Conservation (phyloP, 805 yeast genomes). For the Yarrowia yakushimensis region DNA sequence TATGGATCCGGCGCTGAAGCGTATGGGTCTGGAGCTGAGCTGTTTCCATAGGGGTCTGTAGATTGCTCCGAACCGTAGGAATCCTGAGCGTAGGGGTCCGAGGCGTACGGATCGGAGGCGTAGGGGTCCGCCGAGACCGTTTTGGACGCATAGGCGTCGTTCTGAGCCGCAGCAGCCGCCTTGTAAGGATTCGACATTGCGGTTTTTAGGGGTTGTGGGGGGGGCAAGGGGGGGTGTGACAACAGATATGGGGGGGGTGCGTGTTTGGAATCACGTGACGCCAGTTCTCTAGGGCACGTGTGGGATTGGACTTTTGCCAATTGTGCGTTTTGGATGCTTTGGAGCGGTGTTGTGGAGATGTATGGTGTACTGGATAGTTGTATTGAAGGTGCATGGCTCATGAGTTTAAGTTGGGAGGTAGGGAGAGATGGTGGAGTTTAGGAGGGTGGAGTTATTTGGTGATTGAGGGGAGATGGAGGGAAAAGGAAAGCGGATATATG, state of each 20-base stretch:
- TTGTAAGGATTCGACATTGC: constrained; percentile 23
- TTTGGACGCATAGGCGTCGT: constrained; percentile 12
- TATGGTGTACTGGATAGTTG: background rate
- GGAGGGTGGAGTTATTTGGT: no score
- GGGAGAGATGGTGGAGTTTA: background rate
- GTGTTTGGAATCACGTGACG: no score
- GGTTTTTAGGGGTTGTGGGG: background rate
- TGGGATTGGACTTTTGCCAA: background rate
- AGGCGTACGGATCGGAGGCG: background rate
- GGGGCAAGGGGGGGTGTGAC: background rate
- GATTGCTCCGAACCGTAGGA: background rate
- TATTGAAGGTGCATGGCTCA: background rate
- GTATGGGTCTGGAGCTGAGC: background rate
- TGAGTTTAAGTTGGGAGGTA: background rate
- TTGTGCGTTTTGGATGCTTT: background rate
- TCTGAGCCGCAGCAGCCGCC: constrained; percentile 24
- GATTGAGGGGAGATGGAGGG: background rate
- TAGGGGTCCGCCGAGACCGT: constrained; percentile 1
- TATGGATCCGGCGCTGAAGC: background rate
- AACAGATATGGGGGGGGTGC: background rate
- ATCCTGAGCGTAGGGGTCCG: background rate
- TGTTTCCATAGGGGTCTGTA: background rate
- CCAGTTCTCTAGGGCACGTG: no score
- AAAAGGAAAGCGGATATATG: no score
- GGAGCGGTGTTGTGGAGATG: background rate